Percentiles rank a stretch among this genome's conserved stretches.
Conservation (phyloP, 2,329 filamentous ascomycete genomes). For the Aurifilum marmelostoma region DNA sequence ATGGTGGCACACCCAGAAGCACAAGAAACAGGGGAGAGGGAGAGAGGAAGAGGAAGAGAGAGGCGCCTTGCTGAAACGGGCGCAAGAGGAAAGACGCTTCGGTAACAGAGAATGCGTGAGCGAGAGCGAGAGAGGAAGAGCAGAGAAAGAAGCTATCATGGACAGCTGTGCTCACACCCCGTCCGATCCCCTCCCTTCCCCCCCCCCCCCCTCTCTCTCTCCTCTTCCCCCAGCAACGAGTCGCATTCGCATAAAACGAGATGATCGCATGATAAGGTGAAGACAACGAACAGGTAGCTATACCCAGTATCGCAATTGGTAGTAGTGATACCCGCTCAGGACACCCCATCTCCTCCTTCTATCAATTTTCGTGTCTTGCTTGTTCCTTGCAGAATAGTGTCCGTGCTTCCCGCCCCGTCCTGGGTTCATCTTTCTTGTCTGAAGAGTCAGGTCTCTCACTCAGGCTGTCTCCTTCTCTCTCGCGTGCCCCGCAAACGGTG, state of each 20-base stretch:
- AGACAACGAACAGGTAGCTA: background rate
- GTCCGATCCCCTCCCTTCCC: background rate
- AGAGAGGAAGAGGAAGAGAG: too few relatives aligned
- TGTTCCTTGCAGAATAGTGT: slow-evolving; percentile 11
- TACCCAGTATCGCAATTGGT: background rate
- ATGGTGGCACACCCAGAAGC: background rate
- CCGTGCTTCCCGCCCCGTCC: slow-evolving; percentile 24
- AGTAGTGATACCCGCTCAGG: background rate
- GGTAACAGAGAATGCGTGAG: background rate
- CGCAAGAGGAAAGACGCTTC: background rate
- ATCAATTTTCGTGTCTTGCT: background rate
- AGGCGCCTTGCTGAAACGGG: too few relatives aligned
- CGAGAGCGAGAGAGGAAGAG: background rate
- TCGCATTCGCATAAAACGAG: background rate
- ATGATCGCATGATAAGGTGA: background rate
- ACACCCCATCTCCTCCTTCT: background rate
- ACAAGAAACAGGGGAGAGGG: background rate
- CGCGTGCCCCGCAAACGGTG: slow-evolving; percentile 3
- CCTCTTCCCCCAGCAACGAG: background rate
- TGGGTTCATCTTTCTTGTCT: slow-evolving; percentile 14
- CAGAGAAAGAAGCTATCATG: background rate
- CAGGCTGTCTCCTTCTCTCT: too few relatives aligned
- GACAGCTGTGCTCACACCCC: background rate
- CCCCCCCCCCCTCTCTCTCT: background rate
- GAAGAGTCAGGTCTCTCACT: background rate